A percentile compares a stretch with the other conserved stretches of the same genome.
Evolutionary conservation across 2,329 filamentous ascomycete genomes (phyloP).

Genomic region (Botrytis medusae): DNA sequence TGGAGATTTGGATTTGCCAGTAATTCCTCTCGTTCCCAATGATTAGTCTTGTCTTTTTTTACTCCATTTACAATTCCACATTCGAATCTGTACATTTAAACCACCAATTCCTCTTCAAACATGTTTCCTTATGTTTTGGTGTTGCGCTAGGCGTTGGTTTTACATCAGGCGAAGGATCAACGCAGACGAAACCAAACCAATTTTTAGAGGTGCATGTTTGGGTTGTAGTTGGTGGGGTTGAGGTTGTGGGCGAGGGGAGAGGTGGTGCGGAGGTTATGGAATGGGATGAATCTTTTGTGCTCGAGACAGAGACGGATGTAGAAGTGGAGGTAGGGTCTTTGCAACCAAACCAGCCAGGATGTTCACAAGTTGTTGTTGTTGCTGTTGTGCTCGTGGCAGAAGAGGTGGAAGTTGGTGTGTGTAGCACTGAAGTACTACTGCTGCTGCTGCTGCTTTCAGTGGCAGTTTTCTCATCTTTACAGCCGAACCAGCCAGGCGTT

Average conservation of each 20-base stretch:
- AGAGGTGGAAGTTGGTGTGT: conserved; percentile 18
- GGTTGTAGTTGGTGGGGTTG: conserved; percentile 29
- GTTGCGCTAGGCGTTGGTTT: conserved; percentile 25
- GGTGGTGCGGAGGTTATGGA: conserved; percentile 41
- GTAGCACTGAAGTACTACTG: conserved; percentile 33
- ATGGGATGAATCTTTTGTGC: conserved; percentile 38
- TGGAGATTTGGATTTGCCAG: background rate
- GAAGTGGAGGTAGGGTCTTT: conserved; percentile 50
- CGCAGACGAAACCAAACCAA: conserved; percentile 38
- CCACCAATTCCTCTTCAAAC: conserved; percentile 33
- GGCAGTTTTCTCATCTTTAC: conserved; percentile 50
- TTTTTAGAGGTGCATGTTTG: conserved; percentile 34
- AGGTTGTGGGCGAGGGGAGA: conserved; percentile 28
- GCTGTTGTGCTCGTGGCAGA: conserved; percentile 27
- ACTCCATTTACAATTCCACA: background rate
- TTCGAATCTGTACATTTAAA: conserved; percentile 37
- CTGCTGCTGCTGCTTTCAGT: conserved; percentile 39
- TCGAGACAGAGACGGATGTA: conserved; percentile 22
- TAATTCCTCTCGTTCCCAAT: background rate
- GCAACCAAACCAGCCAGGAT: conserved; percentile 49
- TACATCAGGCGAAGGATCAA: conserved; percentile 33
- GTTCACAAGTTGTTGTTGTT: conserved; percentile 41
- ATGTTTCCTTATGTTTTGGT: conserved; percentile 27
- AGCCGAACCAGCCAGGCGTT: conserved; percentile 49
- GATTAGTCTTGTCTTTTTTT: background rate